Conservation (phyloP, 192 early-diverging fungal species). For the Rhizophagus prolifer region DNA sequence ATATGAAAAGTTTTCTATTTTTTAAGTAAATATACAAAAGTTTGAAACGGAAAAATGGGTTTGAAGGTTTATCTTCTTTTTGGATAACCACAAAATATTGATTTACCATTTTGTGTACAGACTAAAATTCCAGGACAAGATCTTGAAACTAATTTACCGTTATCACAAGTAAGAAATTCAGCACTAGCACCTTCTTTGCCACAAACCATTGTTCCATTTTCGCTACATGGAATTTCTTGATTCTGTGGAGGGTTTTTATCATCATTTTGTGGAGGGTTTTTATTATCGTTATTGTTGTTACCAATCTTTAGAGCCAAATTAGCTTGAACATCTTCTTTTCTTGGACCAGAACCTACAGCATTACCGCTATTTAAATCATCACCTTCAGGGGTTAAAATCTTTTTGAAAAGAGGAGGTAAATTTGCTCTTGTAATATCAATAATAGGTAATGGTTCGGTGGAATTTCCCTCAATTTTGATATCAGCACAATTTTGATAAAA, state of each 20-base stretch:
- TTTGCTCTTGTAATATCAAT: slow-evolving; percentile 26
- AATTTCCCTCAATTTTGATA: slow-evolving; percentile 54
- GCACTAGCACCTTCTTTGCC: not conserved
- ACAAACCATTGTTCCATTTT: not conserved
- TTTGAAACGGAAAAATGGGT: no score
- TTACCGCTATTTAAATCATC: slow-evolving; percentile 18
- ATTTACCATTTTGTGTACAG: not conserved
- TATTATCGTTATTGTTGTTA: not conserved
- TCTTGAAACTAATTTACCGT: slow-evolving; percentile 1
- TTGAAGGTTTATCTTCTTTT: not conserved
- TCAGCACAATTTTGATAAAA: slow-evolving; percentile 79
- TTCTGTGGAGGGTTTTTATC: not conserved
- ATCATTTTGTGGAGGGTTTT: not conserved
- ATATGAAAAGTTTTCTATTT: no score
- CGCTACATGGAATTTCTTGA: not conserved
- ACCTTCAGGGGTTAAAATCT: slow-evolving; percentile 7
- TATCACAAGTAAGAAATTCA: slow-evolving; percentile 1
- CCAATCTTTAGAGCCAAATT: slow-evolving; percentile 15
- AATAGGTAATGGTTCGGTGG: slow-evolving; percentile 13
- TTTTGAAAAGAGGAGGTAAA: slow-evolving; percentile 12
- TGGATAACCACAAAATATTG: not conserved
- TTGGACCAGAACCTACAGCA: slow-evolving; percentile 18
- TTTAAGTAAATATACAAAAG: no score
- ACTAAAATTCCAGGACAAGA: not conserved
- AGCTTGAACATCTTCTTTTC: slow-evolving; percentile 4